Evolutionary conservation across 305 asterid genomes (phyloP), one percentile per base, ranked within the genome.

Genomic region (Nicotiana rustica): DNA sequence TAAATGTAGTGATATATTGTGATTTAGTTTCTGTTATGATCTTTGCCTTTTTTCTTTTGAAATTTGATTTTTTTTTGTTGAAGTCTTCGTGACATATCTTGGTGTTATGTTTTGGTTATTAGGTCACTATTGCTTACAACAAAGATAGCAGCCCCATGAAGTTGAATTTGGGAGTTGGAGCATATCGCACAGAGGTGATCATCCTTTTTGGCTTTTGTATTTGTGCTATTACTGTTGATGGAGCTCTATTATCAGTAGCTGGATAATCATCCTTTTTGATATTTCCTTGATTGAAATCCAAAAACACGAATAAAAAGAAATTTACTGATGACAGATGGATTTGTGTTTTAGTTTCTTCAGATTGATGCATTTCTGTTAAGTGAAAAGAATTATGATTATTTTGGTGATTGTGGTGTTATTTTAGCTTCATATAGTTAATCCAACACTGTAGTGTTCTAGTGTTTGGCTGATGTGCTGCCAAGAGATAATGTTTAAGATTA

Each of bases 131-230:
- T 82, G 99, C 98, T 8, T 94, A 91, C 83, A 93, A 94, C 81
- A 96, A 94, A 73, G 99, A 96, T 61, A 91, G 93, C 0, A 92
- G 97, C 90, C 97, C 97, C 0, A 86, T 86, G 86, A 96, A 94
- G 92, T 83, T 96, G 93, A 96, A 96, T 85, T 88, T 96, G 89
- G 99, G 99, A 36, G 99, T 96, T 79, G 99, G 99, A 60, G 99
- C 99, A 17, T 96, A 96, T 83, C 91, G 99, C 83, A 96, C 99
- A 13, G 99, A 94, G 99, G 99, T 93, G 67, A 86, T 70, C 80
- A 75, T 75, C 25, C 80, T 29, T 75, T 52, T 56, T 55, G 31
- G 29, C 10, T 75, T 75, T 7, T 68, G 55, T 75, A n/a, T 2
- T 21, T 52, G 15, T 25, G 29, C 9, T 75, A 14, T 75, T 75